These are phyloP conservation scores for Leptographium radiaticola DNA, from an alignment of 2,329 filamentous ascomycete genomes.

Conservation along the genomic window DNA sequence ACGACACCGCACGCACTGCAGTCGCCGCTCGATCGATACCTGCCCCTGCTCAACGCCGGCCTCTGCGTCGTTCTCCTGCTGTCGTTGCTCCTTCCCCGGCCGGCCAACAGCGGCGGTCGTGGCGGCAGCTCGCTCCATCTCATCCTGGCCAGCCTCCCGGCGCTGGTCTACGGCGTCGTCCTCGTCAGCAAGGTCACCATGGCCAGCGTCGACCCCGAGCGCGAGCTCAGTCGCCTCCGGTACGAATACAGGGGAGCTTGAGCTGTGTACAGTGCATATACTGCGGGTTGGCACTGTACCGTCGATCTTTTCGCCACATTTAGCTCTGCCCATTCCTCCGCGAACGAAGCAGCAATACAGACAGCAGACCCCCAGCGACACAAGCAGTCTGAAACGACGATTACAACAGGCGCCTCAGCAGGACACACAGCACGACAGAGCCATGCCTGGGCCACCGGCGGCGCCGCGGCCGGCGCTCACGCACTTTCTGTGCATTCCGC, in stretches of 20 bases:
- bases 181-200: conserved; percentile 52
- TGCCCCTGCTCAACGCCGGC: conserved; percentile 47
- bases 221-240: conserved; percentile 46
- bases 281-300: background rate
- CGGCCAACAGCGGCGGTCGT: conserved; percentile 14
- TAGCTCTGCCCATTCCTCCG: background rate
- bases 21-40: conserved; percentile 38
- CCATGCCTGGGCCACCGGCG: background rate
- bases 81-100: conserved; percentile 22
- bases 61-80: conserved; percentile 40
- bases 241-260: conserved; percentile 58
- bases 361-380: background rate
- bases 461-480: conserved; percentile 25
- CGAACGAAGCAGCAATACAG: too few relatives aligned
- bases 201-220: conserved; percentile 53
- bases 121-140: conserved; percentile 20
- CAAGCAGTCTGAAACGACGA: too few relatives aligned
- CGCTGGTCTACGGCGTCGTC: conserved; percentile 45
- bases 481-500: conserved; percentile 65
- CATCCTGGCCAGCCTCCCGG: conserved; percentile 35
- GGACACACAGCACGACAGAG: background rate
- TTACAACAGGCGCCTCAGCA: too few relatives aligned
- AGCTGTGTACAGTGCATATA: background rate
- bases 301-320: too few relatives aligned
- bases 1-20: background rate